Conservation (phyloP, 2,329 filamentous ascomycete species). For the Sclerotinia sclerotiorum region DNA sequence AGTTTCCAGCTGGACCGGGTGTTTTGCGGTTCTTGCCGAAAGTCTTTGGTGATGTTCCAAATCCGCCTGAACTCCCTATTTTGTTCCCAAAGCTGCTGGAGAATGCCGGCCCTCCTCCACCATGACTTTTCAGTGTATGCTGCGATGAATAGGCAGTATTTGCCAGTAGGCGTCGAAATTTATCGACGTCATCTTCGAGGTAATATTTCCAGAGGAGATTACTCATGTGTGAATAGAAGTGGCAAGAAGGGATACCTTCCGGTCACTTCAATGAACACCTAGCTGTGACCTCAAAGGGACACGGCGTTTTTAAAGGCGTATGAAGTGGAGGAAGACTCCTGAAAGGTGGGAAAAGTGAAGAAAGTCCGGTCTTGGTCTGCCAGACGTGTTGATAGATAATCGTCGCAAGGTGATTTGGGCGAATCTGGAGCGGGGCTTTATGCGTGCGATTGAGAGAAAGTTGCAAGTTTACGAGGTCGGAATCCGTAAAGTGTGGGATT, state of each 20-base stretch:
- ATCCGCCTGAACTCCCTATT: slow-evolving; percentile 38
- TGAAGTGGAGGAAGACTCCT: slow-evolving; percentile 50
- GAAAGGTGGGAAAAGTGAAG: slow-evolving; percentile 20
- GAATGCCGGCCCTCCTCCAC: slow-evolving; percentile 42
- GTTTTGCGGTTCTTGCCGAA: slow-evolving; percentile 52
- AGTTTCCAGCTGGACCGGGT: slow-evolving; percentile 50
- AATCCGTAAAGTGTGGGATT: neutral
- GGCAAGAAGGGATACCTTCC: slow-evolving; percentile 40
- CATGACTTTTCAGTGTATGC: slow-evolving; percentile 55
- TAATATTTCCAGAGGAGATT: slow-evolving; percentile 95
- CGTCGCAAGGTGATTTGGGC: slow-evolving; percentile 9
- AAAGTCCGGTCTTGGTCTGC: slow-evolving; percentile 22
- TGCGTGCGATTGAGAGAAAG: slow-evolving; percentile 8
- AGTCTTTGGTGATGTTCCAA: slow-evolving; percentile 51
- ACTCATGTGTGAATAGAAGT: slow-evolving; percentile 71
- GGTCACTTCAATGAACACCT: slow-evolving; percentile 56
- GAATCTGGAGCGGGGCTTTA: slow-evolving; percentile 13
- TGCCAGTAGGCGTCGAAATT: slow-evolving; percentile 84
- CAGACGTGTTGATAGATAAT: slow-evolving; percentile 18
- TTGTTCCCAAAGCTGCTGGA: slow-evolving; percentile 45
- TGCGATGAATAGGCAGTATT: slow-evolving; percentile 60
- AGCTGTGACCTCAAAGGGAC: slow-evolving; percentile 82
- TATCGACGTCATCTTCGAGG: slow-evolving; percentile 96
- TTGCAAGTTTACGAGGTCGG: neutral
- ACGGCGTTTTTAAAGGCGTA: slow-evolving; percentile 86